Percentiles rank a stretch among this genome's conserved stretches.
phyloP scores from a whole-genome alignment of 805 yeast genomes.

The Candida boidinii region DNA sequence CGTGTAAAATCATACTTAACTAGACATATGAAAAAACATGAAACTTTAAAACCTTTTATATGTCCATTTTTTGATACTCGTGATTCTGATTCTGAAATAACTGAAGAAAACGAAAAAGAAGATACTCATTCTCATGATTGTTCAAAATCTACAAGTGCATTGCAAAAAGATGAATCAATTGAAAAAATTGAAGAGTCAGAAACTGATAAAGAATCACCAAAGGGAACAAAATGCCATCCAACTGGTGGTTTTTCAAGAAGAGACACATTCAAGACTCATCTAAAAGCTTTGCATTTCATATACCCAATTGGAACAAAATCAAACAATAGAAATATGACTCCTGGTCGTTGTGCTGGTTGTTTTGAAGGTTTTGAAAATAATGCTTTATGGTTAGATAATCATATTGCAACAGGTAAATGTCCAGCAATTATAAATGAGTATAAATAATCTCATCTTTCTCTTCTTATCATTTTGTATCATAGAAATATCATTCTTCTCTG shows the following conservation, averaged over 20 bases:
- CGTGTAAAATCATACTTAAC: conserved; percentile 47
- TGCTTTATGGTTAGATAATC: conserved; percentile 43
- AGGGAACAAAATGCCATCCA: conserved; percentile 39
- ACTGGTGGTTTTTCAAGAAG: conserved; percentile 52
- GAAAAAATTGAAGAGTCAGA: not conserved
- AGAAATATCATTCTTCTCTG: no score
- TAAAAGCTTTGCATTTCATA: conserved; percentile 46
- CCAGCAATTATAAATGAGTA: conserved; percentile 18
- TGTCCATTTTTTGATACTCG: conserved; percentile 39
- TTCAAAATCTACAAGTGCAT: no score
- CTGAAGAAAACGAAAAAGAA: not conserved
- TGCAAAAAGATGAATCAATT: no score
- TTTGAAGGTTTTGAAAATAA: conserved; percentile 39
- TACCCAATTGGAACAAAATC: conserved; percentile 49
- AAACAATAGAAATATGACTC: conserved; percentile 30
- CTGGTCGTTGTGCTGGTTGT: conserved; percentile 50
- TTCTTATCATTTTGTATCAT: no score
- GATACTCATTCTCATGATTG: not conserved
- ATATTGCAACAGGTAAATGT: conserved; percentile 43
- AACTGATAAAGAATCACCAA: not conserved
- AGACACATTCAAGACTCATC: conserved; percentile 51
- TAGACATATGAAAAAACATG: conserved; percentile 47
- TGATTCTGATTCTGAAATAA: conserved; percentile 5
- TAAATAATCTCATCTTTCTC: no score
- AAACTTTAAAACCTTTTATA: conserved; percentile 38